These are phyloP conservation scores for Rhizoclosmatium sp. DNA, from an alignment of 192 early-diverging fungal species.

Conservation along the genomic window DNA sequence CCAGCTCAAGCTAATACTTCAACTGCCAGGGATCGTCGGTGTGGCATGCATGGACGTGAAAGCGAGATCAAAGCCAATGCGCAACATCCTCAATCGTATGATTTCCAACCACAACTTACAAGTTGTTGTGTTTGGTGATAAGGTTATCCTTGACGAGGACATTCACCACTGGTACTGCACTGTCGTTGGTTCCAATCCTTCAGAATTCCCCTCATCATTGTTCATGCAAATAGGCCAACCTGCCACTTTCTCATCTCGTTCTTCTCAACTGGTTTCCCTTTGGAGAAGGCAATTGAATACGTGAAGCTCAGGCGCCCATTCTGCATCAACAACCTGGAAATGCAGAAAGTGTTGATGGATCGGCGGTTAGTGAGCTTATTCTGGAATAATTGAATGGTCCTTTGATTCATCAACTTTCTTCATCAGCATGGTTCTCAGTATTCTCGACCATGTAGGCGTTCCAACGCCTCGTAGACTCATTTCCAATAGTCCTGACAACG, in stretches of 20 bases:
- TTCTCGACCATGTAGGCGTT: conserved; percentile 82
- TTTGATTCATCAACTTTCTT: background rate
- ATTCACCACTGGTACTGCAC: conserved; percentile 70
- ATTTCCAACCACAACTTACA: conserved; percentile 72
- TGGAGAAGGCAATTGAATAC: conserved; percentile 93
- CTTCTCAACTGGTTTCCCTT: conserved; percentile 92
- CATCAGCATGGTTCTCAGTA: conserved; percentile 75
- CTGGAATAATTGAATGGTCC: background rate
- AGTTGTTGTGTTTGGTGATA: conserved; percentile 93
- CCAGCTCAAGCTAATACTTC: background rate
- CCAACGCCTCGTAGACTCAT: conserved; percentile 81
- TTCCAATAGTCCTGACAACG: conserved; percentile 40
- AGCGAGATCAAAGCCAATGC: conserved; percentile 95
- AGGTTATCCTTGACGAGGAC: conserved; percentile 94
- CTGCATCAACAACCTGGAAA: conserved; percentile 89
- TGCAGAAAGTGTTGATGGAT: conserved; percentile 90
- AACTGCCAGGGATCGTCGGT: conserved; percentile 33
- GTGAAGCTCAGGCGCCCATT: conserved; percentile 83
- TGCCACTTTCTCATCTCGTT: conserved; percentile 98
- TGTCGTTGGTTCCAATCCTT: no score
- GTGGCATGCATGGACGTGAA: conserved; percentile 42
- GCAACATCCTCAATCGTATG: conserved; percentile 80
- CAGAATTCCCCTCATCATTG: background rate
- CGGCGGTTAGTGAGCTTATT: conserved; percentile 47
- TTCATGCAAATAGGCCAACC: conserved; percentile 59